These are phyloP conservation scores for Rutstroemia sydowiana DNA, from an alignment of 2,329 filamentous ascomycete genomes.

Conservation along the genomic window DNA sequence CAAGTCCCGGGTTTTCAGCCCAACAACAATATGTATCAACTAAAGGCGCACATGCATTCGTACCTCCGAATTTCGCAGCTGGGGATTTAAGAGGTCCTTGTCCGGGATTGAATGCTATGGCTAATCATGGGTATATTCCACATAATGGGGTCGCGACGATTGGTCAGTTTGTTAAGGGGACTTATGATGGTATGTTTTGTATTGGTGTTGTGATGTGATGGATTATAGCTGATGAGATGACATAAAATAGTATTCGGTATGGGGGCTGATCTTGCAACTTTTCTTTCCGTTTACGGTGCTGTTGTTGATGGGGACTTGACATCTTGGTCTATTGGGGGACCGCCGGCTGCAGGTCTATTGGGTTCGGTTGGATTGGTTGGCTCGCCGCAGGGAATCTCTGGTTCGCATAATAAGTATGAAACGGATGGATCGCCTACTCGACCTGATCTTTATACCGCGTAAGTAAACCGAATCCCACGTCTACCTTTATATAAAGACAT, in stretches of 20 bases:
- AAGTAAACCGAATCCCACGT: too few relatives aligned
- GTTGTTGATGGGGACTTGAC: conserved; percentile 42
- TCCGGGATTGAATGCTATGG: conserved; percentile 36
- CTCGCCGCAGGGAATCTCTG: conserved; percentile 39
- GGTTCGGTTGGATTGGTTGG: conserved; percentile 26
- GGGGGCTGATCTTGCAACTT: conserved; percentile 34
- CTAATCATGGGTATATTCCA: conserved; percentile 37
- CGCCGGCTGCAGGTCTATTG: conserved; percentile 28
- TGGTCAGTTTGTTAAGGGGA: conserved; percentile 28
- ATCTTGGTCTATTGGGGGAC: conserved; percentile 46
- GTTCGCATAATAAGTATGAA: conserved; percentile 50
- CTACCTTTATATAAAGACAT: too few relatives aligned
- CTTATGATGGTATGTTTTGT: conserved; percentile 22
- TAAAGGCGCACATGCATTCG: conserved; percentile 15
- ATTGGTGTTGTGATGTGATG: not conserved
- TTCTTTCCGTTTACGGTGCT: conserved; percentile 37
- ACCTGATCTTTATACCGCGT: conserved; percentile 41
- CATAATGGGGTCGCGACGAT: conserved; percentile 32
- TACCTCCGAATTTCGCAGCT: not conserved
- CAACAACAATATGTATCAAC: conserved; percentile 21
- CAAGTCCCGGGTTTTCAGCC: conserved; percentile 14
- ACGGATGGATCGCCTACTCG: conserved; percentile 45
- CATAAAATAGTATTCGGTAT: conserved; percentile 37
- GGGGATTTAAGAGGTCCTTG: conserved; percentile 26
- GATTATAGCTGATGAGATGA: not conserved